Evolutionary conservation across 768 basidiomycete species (phyloP).

Genomic region (Termitomyces sp.): DNA sequence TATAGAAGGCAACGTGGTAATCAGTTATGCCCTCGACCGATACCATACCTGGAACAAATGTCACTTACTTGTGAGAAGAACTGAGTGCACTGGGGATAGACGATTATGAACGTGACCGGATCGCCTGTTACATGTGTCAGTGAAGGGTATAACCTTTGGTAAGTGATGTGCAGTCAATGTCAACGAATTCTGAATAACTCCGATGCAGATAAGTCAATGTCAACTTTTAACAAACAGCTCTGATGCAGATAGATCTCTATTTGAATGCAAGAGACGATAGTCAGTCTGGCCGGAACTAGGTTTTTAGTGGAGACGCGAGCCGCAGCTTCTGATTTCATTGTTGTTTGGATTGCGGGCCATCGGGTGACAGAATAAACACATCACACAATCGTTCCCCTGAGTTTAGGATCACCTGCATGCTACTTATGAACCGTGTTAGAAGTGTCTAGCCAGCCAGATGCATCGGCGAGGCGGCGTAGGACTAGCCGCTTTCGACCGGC

Average conservation of each 20-base stretch:
- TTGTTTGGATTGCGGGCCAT: neutral
- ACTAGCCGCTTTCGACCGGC: constrained; percentile 86
- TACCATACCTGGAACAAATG: constrained; percentile 1
- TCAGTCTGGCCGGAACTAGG: too few relatives aligned
- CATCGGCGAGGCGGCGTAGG: constrained; percentile 80
- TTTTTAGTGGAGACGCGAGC: too few relatives aligned
- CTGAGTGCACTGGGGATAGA: neutral
- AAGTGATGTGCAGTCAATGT: neutral
- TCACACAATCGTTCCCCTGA: neutral
- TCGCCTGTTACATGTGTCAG: neutral
- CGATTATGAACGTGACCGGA: neutral
- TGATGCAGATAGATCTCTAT: neutral
- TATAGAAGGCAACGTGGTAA: neutral
- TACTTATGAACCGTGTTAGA: neutral
- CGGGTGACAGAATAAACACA: neutral
- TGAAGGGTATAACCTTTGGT: neutral
- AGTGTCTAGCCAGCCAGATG: constrained; percentile 34
- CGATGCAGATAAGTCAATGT: too few relatives aligned
- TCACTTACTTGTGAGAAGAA: constrained; percentile 10
- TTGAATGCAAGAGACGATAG: too few relatives aligned
- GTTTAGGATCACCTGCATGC: neutral
- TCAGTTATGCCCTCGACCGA: neutral
- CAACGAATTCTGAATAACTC: too few relatives aligned
- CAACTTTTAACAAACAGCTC: too few relatives aligned
- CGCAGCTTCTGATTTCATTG: neutral